A percentile compares a stretch with the other conserved stretches of the same genome.
These are phyloP conservation scores for Alternaria brassicae DNA, from an alignment of 2,329 filamentous ascomycete genomes.

Conservation along the genomic window DNA sequence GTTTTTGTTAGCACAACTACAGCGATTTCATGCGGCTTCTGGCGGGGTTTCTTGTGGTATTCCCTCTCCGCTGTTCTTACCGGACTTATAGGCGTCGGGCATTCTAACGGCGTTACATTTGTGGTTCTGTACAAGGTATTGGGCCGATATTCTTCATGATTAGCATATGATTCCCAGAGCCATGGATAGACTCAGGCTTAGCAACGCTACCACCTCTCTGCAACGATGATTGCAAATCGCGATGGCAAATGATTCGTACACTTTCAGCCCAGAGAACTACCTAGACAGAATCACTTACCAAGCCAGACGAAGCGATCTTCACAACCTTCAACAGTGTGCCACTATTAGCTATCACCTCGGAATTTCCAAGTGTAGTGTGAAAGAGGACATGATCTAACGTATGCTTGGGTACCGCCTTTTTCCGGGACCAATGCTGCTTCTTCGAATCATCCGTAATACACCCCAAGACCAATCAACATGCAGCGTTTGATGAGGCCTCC, in stretches of 20 bases:
- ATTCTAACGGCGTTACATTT: constrained; percentile 11
- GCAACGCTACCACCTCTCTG: constrained; percentile 10
- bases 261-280: neutral
- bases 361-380: neutral
- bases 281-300: neutral
- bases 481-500: too few species aligned
- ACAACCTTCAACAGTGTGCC: neutral
- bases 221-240: neutral
- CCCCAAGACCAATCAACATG: too few species aligned
- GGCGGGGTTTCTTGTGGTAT: neutral
- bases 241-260: neutral
- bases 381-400: too few species aligned
- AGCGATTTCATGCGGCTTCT: neutral
- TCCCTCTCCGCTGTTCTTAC: neutral
- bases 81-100: constrained; percentile 4
- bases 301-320: neutral
- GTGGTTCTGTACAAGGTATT: neutral
- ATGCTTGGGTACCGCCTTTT: too few species aligned
- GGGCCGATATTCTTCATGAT: neutral
- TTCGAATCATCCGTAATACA: too few species aligned
- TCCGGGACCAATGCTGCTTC: too few species aligned
- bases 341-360: neutral
- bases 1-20: neutral
- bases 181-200: constrained; percentile 9
- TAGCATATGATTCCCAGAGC: constrained; percentile 6